Evolutionary conservation across 2,329 filamentous ascomycete species (phyloP), one percentile per base, ranked within the genome.

Genomic region (Fusarium nodosum): DNA sequence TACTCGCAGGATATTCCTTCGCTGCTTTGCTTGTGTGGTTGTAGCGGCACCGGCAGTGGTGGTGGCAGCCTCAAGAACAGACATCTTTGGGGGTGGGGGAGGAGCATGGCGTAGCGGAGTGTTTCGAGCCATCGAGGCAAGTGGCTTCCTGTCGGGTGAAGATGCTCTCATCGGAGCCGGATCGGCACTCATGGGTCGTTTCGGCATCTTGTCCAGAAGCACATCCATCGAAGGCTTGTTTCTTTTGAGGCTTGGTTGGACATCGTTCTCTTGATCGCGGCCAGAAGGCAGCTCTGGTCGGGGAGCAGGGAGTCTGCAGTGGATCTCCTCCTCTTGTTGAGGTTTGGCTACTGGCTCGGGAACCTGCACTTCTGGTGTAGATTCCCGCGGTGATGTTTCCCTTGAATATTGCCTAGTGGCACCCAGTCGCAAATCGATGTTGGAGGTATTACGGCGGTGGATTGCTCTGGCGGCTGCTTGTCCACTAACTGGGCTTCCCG

Each of bases 71-170:
- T 98, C 94, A n/a, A 97, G 82, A 10, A 97, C 91, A 2, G 93
- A 96, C 95, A 98, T 98, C 79, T 97, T 98, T 1, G 96, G 95
- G 10, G 94, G 94, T 4, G 95, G 95, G 0, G 89, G 91, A 0
- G 91, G 91, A 2, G 93, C 93, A 24, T 91, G 87, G 71, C 94
- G 86, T 74, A 89, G 91, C 13, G 94, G 94, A 6, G 93, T 97
- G 71, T 90, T 90, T 58, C 85, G 84, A 69, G 81, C 86, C 39
- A 89, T 82, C 2, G 82, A 76, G 13, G 84, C 81, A 30, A 91
- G 77, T 4, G 86, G 85, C 58, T 85, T 87, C 67, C 88, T 80
- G 44, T 88, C 87, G 1, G 87, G 86, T 3, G 87, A 88, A 4
- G 74, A 76, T 36, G 82, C 75, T 69, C 77, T 79, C 42, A 77